Base-by-base conservation (phyloP, 2,329 filamentous ascomycete genomes). In the Fusarium beomiforme region DNA sequence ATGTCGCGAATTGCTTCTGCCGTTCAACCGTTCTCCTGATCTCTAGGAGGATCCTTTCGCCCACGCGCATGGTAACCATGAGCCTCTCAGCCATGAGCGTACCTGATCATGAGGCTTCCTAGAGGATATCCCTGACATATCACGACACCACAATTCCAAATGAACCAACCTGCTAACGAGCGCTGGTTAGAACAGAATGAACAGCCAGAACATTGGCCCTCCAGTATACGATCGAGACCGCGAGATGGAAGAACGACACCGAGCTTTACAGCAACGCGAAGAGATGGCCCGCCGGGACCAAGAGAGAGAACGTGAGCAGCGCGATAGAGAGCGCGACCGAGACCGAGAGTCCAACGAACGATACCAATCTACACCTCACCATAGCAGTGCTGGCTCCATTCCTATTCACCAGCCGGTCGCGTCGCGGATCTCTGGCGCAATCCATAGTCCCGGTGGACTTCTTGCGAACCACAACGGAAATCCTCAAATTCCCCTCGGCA, bases 371-470 rank as follows among this genome's bases (percentile, higher is more conserved):
- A 90, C 92, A 29, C 79, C 80, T 67, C 94, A 96, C 78, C 95
- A 98, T 80, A 96, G 92, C 82, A 95, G 93, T 78, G 91, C 93
- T 41, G 93, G 92, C 62, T 94, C 95, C 5, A 93, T 97, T 59
- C 94, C 95, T 59, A 91, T 98, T 75, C 95, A 98, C 81, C 95
- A 98, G 81, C 95, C 95, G 8, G 94, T 98, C 64, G 95, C 95
- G 69, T 90, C 94, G 78, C 86, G 95, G 81, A 85, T 94, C 69
- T 83, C 92, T 62, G 92, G 91, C 70, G 92, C 93, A 56, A 97
- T 98, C 61, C 95, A 97, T 79, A 97, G 94, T 47, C 95, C 95
- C 3, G 95, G 96, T 73, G 95, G 95, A 12, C 87, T 98, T 37
- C 88, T 98, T 41, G 89, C 91, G 12, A 93, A 91, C 72, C 90